Evolutionary conservation across 2,329 filamentous ascomycete species (phyloP), one percentile per base, ranked within the genome.

Genomic region (Paramyrothecium roridum): DNA sequence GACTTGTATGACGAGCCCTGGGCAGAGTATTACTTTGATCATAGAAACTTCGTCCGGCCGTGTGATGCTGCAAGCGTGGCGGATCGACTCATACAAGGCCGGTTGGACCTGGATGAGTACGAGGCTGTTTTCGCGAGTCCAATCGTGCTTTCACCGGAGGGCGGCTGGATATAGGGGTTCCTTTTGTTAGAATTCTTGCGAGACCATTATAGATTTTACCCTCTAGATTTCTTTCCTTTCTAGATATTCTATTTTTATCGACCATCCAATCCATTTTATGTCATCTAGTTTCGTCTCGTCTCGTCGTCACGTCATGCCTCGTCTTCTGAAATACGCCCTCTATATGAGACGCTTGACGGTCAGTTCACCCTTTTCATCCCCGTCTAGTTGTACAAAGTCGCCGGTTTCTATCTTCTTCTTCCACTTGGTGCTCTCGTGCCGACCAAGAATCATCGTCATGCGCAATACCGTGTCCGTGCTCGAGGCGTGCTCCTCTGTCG

Each of bases 361-460:
- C 55, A 89, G 63, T 22, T 76, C 72, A 1, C 81, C 82, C 33
- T 74, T 70, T 2, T 73, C 68, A 1, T 63, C 67, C 2, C 74
- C 78, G 1, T 78, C 77, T 23, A 85, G 60, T 60, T 79, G 79
- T 8, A 87, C 52, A 40, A 81, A 75, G 0, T 80, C 81, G 1
- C 81, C 81, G 0, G 71, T 72, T 68, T 90, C 85, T 16, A 91
- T 75, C 69, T 82, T 85, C 76, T 88, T 91, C 71, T 85, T 87
- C 89, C 89, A 93, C 71, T 88, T 90, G 21, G 76, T 83, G 60
- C 87, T 86, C 74, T 92, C 89, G 59, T 87, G 88, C 40, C 86
- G 80, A 3, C 86, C 89, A 21, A 91, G 76, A 13, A 93, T 88
- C 56, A 93, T 77, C 0, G 90, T 93, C 84, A 93, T 88, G 53